Percentiles rank a stretch among this genome's conserved stretches.
Conservation (phyloP, 805 yeast species). For the Lachancea sp. region DNA sequence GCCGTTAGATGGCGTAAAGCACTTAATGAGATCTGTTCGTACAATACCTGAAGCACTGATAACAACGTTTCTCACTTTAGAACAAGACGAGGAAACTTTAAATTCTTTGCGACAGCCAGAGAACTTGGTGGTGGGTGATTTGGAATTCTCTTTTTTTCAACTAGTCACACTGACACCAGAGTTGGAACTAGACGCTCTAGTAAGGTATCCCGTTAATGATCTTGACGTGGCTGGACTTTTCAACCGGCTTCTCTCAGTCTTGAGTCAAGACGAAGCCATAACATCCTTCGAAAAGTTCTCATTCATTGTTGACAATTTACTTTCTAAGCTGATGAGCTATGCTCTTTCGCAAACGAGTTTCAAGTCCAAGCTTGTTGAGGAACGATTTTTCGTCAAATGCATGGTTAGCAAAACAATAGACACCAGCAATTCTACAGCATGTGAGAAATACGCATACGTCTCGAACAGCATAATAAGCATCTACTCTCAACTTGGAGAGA, state of each 20-base stretch:
- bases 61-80: conserved; percentile 18
- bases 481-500: conserved; percentile 26
- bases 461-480: conserved; percentile 34
- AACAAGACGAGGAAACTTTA: conserved; percentile 14
- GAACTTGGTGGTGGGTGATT: conserved; percentile 13
- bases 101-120: conserved; percentile 11
- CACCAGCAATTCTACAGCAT: not conserved
- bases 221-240: conserved; percentile 45
- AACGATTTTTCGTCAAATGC: conserved; percentile 30
- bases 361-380: conserved; percentile 11
- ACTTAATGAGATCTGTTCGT: conserved; percentile 7
- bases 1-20: conserved; percentile 28
- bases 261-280: conserved; percentile 21
- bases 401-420: conserved; percentile 9
- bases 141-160: conserved; percentile 32
- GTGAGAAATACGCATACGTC: conserved; percentile 27
- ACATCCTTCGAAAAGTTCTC: conserved; percentile 16
- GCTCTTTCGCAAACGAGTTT: conserved; percentile 9
- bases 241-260: conserved; percentile 33
- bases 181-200: conserved; percentile 21
- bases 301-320: conserved; percentile 30
- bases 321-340: conserved; percentile 44
- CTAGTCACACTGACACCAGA: conserved; percentile 31
- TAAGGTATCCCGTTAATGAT: conserved; percentile 39
- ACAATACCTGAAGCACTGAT: conserved; percentile 10